Evolutionary conservation across 73 alveolate genomes (phyloP).

Genomic region (Paramecium tetraurelia): DNA sequence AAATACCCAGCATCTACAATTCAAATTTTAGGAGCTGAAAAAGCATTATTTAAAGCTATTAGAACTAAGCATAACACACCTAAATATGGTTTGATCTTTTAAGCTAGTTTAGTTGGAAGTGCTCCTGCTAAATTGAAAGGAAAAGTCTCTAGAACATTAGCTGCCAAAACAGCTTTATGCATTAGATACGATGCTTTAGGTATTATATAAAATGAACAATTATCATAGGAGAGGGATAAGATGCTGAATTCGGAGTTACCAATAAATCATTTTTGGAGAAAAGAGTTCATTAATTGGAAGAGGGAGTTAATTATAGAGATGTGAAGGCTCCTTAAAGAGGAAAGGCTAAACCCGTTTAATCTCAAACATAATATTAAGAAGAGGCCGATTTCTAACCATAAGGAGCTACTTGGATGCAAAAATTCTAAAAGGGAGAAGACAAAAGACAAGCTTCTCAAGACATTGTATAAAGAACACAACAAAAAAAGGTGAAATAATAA

Average conservation of each 20-base stretch:
- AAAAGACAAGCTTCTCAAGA: neutral
- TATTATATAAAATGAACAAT: neutral
- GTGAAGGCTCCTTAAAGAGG: conserved; percentile 56
- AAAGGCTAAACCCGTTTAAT: neutral
- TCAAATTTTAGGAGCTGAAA: conserved; percentile 99
- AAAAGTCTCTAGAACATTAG: conserved; percentile 97
- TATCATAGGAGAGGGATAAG: conserved; percentile 83
- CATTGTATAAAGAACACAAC: neutral
- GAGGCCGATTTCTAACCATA: conserved; percentile 1
- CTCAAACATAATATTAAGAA: neutral
- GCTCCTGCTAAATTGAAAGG: conserved; percentile 98
- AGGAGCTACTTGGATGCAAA: conserved; percentile 18
- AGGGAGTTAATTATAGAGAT: conserved; percentile 73
- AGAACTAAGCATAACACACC: conserved; percentile 98
- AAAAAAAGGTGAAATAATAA: neutral
- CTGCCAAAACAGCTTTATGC: conserved; percentile 98
- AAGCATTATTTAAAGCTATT: conserved; percentile 99
- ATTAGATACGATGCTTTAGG: conserved; percentile 91
- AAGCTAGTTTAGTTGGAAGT: conserved; percentile 98
- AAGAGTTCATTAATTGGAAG: conserved; percentile 82
- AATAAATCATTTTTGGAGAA: conserved; percentile 84
- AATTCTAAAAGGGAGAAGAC: neutral
- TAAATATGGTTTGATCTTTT: conserved; percentile 98
- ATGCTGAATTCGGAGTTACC: conserved; percentile 87
- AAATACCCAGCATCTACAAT: conserved; percentile 99